A percentile compares a stretch with the other conserved stretches of the same genome.
phyloP scores from a whole-genome alignment of 2,329 filamentous ascomycete species.

The Hypocreales sp. region DNA sequence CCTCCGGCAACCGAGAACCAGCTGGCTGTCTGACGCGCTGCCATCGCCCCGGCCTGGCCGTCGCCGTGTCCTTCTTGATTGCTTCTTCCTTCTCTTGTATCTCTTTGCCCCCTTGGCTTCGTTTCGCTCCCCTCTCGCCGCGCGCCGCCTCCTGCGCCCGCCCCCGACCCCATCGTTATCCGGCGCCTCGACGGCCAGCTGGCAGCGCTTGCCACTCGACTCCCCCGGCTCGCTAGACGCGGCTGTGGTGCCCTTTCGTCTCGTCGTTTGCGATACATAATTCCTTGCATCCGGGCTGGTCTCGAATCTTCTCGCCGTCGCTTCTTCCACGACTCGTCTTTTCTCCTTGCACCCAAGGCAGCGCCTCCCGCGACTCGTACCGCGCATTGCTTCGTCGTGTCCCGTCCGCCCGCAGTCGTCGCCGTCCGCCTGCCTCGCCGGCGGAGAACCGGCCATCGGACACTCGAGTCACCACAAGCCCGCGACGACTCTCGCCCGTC shows the following conservation, averaged over 20 bases:
- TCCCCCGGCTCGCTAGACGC: conserved; percentile 29
- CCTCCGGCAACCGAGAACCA: conserved; percentile 5
- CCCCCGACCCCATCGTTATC: conserved; percentile 13
- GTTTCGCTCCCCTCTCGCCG: conserved; percentile 10
- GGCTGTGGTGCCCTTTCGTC: conserved; percentile 19
- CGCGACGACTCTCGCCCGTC: too few relatives aligned
- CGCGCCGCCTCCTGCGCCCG: conserved; percentile 6
- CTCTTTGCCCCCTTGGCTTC: conserved; percentile 5
- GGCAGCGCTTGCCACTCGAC: conserved; percentile 13
- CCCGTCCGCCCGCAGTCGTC: neutral
- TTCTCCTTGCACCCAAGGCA: conserved; percentile 14
- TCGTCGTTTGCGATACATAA: conserved; percentile 11
- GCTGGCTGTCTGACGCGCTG: conserved; percentile 8
- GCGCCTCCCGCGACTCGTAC: conserved; percentile 11
- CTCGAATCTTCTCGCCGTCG: conserved; percentile 22
- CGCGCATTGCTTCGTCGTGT: neutral
- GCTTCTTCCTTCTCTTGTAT: conserved; percentile 4
- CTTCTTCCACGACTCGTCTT: conserved; percentile 1
- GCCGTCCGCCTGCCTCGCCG: neutral
- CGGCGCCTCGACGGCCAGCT: conserved; percentile 25
- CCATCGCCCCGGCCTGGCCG: conserved; percentile 5
- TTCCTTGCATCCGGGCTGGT: conserved; percentile 28
- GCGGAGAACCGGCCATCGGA: neutral
- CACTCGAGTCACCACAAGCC: too few relatives aligned
- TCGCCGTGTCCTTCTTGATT: conserved; percentile 10